Base-by-base conservation (phyloP, 306 rosid species). In the Abrus pulchellus region DNA sequence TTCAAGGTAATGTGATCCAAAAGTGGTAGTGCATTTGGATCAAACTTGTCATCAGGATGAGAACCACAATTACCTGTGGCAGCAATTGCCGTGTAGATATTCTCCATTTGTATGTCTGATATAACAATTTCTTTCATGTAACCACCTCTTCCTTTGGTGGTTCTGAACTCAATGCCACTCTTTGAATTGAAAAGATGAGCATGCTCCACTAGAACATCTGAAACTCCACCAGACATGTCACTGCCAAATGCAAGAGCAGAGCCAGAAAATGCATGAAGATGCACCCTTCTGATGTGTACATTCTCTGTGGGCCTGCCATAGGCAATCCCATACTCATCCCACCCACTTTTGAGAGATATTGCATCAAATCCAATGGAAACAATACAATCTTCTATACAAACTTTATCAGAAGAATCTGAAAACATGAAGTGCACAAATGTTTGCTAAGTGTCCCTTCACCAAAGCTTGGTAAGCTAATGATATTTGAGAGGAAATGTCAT, bases 221-320 rank as follows among this genome's bases (percentile, higher is more conserved):
- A 89, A 76, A 96, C 88, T 71, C 99, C 99, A 67, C 99, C 98
- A 14, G 98, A 93, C 99, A 96, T 96, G 71, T 93, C 94, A 71
- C 97, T 93, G 27, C 99, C 99, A 67, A 96, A 92, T 60, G 99
- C 97, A 85, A 96, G 74, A 68, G 93, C 86, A 78, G 98, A 86
- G 57, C 99, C 98, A 8, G 97, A 83, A 86, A 79, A 83, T 53
- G 99, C 91, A 49, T 74, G 70, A 28, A 96, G 90, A 81, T 86
- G 59, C 78, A 92, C 93, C 66, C 87, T 83, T 76, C 99, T 85
- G 82, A 96, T 90, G 88, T 96, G 99, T 3, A 96, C 89, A 72
- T 93, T 86, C 84, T 74, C 85, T 9, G 94, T 86, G 28, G 99
- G 97, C 84, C 97, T 89, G 50, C 97, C 99, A 78, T 89, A 96